These are phyloP conservation scores for Colletotrichum siamense DNA, from an alignment of 2,329 filamentous ascomycete genomes.

Conservation along the genomic window DNA sequence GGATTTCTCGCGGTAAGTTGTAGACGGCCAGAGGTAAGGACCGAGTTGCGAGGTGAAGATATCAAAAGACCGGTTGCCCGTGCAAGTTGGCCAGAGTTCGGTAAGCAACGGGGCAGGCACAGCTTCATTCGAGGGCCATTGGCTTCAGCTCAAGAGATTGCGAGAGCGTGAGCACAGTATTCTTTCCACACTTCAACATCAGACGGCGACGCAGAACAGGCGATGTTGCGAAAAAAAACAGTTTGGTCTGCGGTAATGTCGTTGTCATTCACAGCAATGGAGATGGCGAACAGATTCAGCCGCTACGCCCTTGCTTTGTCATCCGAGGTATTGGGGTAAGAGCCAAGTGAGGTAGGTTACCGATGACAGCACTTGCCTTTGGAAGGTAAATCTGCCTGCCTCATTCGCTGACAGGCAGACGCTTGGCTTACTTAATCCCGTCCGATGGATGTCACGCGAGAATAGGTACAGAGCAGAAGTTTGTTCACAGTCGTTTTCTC, in stretches of 20 bases:
- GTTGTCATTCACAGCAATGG: not conserved
- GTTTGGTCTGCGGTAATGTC: not conserved
- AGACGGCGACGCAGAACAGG: not conserved
- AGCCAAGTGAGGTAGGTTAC: not conserved
- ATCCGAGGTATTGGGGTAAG: not conserved
- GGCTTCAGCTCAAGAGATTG: not conserved
- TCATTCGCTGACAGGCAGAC: not conserved
- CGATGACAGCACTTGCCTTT: not conserved
- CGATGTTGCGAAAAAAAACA: not conserved
- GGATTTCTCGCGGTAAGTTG: not conserved
- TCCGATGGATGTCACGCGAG: not conserved
- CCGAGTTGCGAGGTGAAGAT: not conserved
- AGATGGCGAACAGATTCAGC: not conserved
- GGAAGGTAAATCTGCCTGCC: not conserved
- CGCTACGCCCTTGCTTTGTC: conserved; percentile 15
- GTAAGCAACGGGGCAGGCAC: not conserved
- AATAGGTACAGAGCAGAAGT: not conserved
- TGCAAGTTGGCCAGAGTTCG: not conserved
- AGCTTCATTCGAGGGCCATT: not conserved
- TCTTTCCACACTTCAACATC: not conserved
- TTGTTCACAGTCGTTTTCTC: not conserved
- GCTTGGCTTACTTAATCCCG: not conserved
- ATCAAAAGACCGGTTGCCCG: not conserved
- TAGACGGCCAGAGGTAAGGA: not conserved
- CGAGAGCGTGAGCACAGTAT: not conserved